Conservation (phyloP, 1,139 yeast species). For the Suhomyces taliae region DNA sequence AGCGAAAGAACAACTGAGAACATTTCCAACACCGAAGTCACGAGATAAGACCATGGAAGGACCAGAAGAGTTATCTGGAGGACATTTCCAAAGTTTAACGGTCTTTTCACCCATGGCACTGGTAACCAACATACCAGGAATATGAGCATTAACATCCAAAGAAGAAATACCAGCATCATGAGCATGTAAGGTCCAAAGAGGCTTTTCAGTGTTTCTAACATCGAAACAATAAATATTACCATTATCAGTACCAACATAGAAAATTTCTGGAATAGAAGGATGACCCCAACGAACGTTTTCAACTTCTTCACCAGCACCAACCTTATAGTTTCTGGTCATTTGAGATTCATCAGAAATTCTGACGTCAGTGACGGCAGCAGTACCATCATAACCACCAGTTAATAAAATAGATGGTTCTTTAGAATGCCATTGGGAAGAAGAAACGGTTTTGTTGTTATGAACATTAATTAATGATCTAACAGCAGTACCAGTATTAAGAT, state of each 20-base stretch:
- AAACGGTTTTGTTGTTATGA: conserved; percentile 73
- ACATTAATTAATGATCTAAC: conserved; percentile 65
- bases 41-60: conserved; percentile 91
- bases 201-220: conserved; percentile 65
- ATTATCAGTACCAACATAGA: conserved; percentile 88
- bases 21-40: conserved; percentile 95
- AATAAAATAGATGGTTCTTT: conserved; percentile 74
- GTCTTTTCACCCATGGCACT: conserved; percentile 90
- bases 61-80: conserved; percentile 42
- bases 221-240: conserved; percentile 92
- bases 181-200: conserved; percentile 95
- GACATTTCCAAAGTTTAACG: conserved; percentile 85
- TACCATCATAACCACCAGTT: conserved; percentile 91
- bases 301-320: conserved; percentile 71
- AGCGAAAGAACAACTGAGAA: conserved; percentile 78
- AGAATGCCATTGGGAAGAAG: conserved; percentile 85
- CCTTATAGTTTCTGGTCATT: conserved; percentile 63
- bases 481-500: conserved; percentile 69
- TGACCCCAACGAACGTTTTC: conserved; percentile 76
- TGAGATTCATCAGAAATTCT: conserved; percentile 65
- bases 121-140: conserved; percentile 78
- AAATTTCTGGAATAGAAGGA: conserved; percentile 54
- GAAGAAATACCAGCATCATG: conserved; percentile 93
- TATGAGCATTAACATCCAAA: conserved; percentile 63
- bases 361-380: conserved; percentile 79